Conservation (phyloP, 78 protist genomes). For the Tieghemostelium lacteum region DNA sequence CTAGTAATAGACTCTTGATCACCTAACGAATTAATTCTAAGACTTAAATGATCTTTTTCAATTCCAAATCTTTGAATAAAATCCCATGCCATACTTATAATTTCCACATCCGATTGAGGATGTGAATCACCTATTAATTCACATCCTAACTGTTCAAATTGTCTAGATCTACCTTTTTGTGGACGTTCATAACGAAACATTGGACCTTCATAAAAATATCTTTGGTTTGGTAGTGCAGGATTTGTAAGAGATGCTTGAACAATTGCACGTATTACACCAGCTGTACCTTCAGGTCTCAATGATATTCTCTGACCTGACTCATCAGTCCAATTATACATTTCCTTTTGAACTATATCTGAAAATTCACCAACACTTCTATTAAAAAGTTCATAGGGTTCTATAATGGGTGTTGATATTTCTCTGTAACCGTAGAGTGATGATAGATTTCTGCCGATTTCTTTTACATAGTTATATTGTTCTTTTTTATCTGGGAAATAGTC, state of each 20-base stretch:
- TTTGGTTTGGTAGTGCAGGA: constrained; percentile 25
- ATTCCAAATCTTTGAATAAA: constrained; percentile 43
- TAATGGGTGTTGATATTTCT: constrained; percentile 72
- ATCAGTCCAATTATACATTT: constrained; percentile 71
- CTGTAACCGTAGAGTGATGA: constrained; percentile 25
- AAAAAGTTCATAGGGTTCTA: constrained; percentile 63
- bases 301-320: constrained; percentile 15
- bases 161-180: constrained; percentile 79
- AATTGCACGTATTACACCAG: constrained; percentile 72
- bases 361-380: constrained; percentile 67
- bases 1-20: background rate
- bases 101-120: constrained; percentile 65
- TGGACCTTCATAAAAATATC: constrained; percentile 75
- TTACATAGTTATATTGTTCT: constrained; percentile 1
- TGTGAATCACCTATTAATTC: constrained; percentile 65
- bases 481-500: constrained; percentile 49
- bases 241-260: background rate
- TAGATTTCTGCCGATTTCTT: constrained; percentile 10
- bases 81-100: constrained; percentile 16
- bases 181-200: constrained; percentile 88
- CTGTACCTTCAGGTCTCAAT: constrained; percentile 85
- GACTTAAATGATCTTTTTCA: too few relatives aligned
- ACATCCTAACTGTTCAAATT: constrained; percentile 68
- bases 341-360: constrained; percentile 79
- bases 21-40: constrained; percentile 72